phyloP scores from a whole-genome alignment of 2,329 filamentous ascomycete genomes.

The Pezicula carpinea region DNA sequence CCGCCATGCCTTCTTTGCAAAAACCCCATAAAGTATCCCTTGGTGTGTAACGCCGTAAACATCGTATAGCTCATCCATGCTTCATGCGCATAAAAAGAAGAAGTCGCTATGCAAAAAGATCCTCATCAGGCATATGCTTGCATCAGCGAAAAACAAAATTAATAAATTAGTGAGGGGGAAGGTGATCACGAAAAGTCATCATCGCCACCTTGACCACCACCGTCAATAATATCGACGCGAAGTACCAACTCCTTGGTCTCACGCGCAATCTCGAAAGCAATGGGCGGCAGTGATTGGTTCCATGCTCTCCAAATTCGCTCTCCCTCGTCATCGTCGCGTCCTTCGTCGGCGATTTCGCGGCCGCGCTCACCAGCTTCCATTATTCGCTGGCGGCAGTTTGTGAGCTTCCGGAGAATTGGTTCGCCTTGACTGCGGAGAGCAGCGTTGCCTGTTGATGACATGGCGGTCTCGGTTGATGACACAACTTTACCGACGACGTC shows the following conservation, averaged over 20 bases:
- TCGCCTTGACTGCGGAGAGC: constrained; percentile 45
- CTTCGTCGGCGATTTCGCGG: constrained; percentile 50
- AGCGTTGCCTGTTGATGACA: constrained; percentile 45
- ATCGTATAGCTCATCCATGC: too few species aligned
- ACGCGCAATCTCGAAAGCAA: constrained; percentile 81
- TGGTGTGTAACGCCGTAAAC: too few species aligned
- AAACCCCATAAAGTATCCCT: too few species aligned
- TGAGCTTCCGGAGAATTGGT: constrained; percentile 51
- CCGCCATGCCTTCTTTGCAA: too few species aligned
- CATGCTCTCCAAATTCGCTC: constrained; percentile 55
- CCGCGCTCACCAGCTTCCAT: constrained; percentile 59
- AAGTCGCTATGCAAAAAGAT: too few species aligned
- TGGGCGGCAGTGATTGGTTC: constrained; percentile 69
- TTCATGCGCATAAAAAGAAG: too few species aligned
- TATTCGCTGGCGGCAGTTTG: constrained; percentile 60
- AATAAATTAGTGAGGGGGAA: too few species aligned
- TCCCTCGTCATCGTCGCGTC: constrained; percentile 46
- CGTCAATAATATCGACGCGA: constrained; percentile 35
- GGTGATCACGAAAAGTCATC: constrained; percentile 26
- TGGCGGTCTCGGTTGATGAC: constrained; percentile 55
- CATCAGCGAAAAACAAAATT: too few species aligned
- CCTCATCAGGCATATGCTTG: too few species aligned
- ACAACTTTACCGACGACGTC: constrained; percentile 67
- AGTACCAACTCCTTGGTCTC: constrained; percentile 72
- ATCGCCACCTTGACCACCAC: constrained; percentile 14